These are phyloP conservation scores for Beverwykella pulmonaria DNA, from an alignment of 495 filamentous ascomycete genomes.

Conservation along the genomic window DNA sequence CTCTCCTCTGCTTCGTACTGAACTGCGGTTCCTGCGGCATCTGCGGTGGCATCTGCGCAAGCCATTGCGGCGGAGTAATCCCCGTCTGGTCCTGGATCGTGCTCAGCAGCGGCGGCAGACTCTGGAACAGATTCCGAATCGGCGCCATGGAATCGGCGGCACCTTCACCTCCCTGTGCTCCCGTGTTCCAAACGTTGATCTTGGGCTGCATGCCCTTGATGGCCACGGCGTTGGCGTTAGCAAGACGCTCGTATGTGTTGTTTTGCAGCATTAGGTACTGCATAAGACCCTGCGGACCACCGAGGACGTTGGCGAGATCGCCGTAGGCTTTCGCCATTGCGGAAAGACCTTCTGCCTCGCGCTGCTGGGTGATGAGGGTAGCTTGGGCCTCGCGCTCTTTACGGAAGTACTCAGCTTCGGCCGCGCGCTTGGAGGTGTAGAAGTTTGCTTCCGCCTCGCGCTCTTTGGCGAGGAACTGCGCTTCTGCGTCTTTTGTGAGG, in stretches of 20 bases:
- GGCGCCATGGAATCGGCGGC: slow-evolving; percentile 52
- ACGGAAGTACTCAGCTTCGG: slow-evolving; percentile 31
- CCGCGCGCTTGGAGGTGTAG: slow-evolving; percentile 29
- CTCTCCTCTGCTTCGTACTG: slow-evolving; percentile 6
- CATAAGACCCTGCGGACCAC: slow-evolving; percentile 68
- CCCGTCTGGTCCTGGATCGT: slow-evolving; percentile 87
- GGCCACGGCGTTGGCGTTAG: slow-evolving; percentile 69
- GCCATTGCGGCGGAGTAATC: slow-evolving; percentile 72
- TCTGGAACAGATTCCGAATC: slow-evolving; percentile 69
- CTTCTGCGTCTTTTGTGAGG: slow-evolving; percentile 36
- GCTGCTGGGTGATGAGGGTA: slow-evolving; percentile 60
- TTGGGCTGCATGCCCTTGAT: slow-evolving; percentile 79
- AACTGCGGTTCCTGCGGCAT: slow-evolving; percentile 40
- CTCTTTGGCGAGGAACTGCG: slow-evolving; percentile 40
- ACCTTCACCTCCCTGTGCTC: slow-evolving; percentile 47
- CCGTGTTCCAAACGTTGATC: slow-evolving; percentile 88
- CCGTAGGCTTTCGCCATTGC: slow-evolving; percentile 78
- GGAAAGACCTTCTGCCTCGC: slow-evolving; percentile 71
- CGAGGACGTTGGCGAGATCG: slow-evolving; percentile 68
- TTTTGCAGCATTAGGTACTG: slow-evolving; percentile 80
- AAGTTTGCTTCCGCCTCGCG: slow-evolving; percentile 48
- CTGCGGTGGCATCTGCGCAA: slow-evolving; percentile 56
- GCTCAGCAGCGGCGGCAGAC: slow-evolving; percentile 72
- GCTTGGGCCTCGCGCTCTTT: slow-evolving; percentile 61
- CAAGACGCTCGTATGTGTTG: slow-evolving; percentile 64